Evolutionary conservation across 225 moss, liverwort and hornwort genomes (phyloP), one percentile per base, ranked within the genome.

Genomic region (Anthoceros angustus): DNA sequence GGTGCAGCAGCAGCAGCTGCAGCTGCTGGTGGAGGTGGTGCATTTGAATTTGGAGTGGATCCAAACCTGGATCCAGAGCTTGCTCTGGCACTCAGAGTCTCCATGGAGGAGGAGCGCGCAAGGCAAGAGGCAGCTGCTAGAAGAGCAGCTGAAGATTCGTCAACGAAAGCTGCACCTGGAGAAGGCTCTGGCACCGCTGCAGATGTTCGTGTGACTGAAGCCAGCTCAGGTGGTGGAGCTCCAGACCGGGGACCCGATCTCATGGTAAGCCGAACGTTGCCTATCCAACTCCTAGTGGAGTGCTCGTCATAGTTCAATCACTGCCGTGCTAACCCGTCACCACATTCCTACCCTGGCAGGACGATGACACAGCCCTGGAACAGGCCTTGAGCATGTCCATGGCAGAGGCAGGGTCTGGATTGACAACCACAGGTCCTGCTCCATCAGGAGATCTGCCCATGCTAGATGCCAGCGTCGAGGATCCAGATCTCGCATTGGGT

Each of bases 81-180:
- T 41, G 92, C 89, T 64, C 98, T 92, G 76, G 98, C 98, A 26
- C 81, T 98, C 3, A 77, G 98, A 62, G 98, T 98, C 3, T 98
- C 98, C 20, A 92, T 98, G 98, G 98, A 98, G 77, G 98, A 98
- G 71, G 98, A 92, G 67, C 76, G 92, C 71, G 89, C 91, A 66
- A 85, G 98, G 41, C 98, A 92, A 71, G 98, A 98, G 81, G 89
- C 98, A 68, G 98, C 98, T 74, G 89, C 89, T 69, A 92, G 87
- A 79, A 82, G 92, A 73, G 81, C 98, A 68, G 82, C 87, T 16
- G 89, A 92, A 70, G 91, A 92, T 8, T 78, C 89, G 63, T 72
- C 81, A 40, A 64, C 71, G 25, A 92, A 87, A 72, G 78, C 80
- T 50, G 74, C 72, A 61, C 70, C 84, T 72, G 83, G 80, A 42